These are phyloP conservation scores for Ustulina deusta DNA, from an alignment of 2,329 filamentous ascomycete genomes.

Conservation along the genomic window DNA sequence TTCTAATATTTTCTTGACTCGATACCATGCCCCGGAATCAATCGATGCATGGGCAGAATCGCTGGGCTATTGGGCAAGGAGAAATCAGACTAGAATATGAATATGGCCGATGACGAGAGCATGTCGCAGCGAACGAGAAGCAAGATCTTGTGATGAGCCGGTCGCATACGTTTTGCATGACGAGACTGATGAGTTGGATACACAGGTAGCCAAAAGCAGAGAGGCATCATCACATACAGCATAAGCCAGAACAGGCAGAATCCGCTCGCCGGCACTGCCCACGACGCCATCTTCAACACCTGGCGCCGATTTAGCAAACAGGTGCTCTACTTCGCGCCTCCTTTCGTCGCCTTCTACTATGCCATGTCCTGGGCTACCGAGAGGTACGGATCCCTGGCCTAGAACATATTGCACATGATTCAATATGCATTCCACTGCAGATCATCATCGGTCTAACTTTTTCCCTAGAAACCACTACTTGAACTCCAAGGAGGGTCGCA, in stretches of 20 bases:
- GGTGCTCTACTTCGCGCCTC: constrained; percentile 88
- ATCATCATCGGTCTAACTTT: constrained; percentile 26
- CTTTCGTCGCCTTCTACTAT: constrained; percentile 82
- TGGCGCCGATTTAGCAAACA: constrained; percentile 88
- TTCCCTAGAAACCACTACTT: constrained; percentile 49
- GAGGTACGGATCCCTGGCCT: constrained; percentile 66
- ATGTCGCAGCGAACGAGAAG: not conserved
- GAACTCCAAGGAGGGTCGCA: constrained; percentile 51
- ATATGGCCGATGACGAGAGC: not conserved
- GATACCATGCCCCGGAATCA: constrained; percentile 6
- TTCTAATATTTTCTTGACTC: constrained; percentile 9
- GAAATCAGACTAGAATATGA: not conserved
- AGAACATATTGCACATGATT: not conserved
- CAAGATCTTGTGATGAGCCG: not conserved
- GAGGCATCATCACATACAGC: constrained; percentile 76
- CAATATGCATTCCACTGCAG: constrained; percentile 6
- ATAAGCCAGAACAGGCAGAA: constrained; percentile 90
- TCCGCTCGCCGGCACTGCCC: constrained; percentile 79
- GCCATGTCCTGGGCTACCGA: constrained; percentile 91
- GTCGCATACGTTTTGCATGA: constrained; percentile 17
- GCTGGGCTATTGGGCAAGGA: not conserved
- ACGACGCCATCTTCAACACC: constrained; percentile 94
- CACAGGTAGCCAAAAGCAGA: constrained; percentile 69
- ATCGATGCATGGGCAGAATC: constrained; percentile 14
- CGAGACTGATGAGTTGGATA: constrained; percentile 44